These are phyloP conservation scores for Oryza meridionalis DNA, from an alignment of 176 grass and related monocot genomes.

Conservation along the genomic window DNA sequence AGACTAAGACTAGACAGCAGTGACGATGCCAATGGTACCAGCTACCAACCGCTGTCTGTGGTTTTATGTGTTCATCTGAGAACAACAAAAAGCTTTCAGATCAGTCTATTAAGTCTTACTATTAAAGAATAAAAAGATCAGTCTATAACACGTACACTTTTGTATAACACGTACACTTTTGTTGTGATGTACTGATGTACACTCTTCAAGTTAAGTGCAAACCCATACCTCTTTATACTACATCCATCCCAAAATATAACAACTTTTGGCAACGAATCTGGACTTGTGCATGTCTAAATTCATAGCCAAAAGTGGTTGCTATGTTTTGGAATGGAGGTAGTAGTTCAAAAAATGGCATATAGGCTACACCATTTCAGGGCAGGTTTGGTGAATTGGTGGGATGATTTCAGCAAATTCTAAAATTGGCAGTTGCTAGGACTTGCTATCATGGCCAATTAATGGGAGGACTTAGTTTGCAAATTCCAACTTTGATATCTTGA, in stretches of 20 bases:
- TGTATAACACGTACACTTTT: background rate
- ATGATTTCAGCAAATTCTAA: background rate
- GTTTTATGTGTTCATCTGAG: background rate
- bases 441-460: background rate
- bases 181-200: background rate
- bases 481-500: background rate
- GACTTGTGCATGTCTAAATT: too few relatives aligned
- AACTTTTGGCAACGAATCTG: too few relatives aligned
- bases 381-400: background rate
- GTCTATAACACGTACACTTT: background rate
- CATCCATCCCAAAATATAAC: too few relatives aligned
- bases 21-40: background rate
- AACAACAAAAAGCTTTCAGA: slow-evolving; percentile 8
- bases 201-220: background rate
- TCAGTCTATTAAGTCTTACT: background rate
- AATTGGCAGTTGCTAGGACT: background rate
- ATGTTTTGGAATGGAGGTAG: too few relatives aligned
- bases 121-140: background rate
- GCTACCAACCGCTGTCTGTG: background rate
- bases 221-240: background rate
- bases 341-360: background rate
- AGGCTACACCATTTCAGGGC: background rate
- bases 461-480: background rate
- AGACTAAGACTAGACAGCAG: background rate
- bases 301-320: too few relatives aligned